Base-by-base conservation (phyloP, 1,139 yeast genomes). In the Candida tetrigidarum region DNA sequence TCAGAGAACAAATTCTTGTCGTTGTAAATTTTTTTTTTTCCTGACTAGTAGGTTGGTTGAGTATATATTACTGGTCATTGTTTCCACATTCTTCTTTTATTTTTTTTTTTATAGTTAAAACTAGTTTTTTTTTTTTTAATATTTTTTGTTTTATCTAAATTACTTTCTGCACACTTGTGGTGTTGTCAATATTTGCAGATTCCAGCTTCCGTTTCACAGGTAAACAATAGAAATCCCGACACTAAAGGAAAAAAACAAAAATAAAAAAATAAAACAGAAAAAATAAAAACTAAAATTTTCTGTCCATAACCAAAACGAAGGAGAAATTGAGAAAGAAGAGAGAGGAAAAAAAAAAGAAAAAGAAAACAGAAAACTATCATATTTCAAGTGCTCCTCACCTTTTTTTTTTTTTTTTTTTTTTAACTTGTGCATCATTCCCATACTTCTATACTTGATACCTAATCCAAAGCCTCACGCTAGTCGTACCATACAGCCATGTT, bases 401-500 rank as follows among this genome's bases (percentile, higher is more conserved):
- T 12, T 32, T 16, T 5, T 9, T 26, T 35, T 14, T 28, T n/a
- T n/a, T n/a, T n/a, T n/a, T n/a, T n/a, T n/a, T n/a, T n/a, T n/a
- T n/a, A n/a, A n/a, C 39, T 10, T 7, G 14, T 26, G 15, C 6
- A 19, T 36, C 15, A 11, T 6, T 19, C 39, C 39, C 25, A 19
- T 22, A 5, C 25, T 6, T 22, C 25, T 22, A 22, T 9, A 5
- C 25, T 22, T 9, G 8, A 22, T 6, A n/a, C n/a, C n/a, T n/a
- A n/a, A n/a, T 34, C 35, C 16, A 5, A 19, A 14, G 7, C 16
- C n/a, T 28, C 16, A n/a, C 39, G 11, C 9, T 11, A 15, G 16
- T 26, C 15, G 32, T 45, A 14, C 15, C 15, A 10, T 6, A 9
- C 16, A 5, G 35, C 34, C 30, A 72, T 72, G 78, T 72, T 67